These are phyloP conservation scores for Fusarium sp. DNA, from an alignment of 2,329 filamentous ascomycete genomes.

Conservation along the genomic window DNA sequence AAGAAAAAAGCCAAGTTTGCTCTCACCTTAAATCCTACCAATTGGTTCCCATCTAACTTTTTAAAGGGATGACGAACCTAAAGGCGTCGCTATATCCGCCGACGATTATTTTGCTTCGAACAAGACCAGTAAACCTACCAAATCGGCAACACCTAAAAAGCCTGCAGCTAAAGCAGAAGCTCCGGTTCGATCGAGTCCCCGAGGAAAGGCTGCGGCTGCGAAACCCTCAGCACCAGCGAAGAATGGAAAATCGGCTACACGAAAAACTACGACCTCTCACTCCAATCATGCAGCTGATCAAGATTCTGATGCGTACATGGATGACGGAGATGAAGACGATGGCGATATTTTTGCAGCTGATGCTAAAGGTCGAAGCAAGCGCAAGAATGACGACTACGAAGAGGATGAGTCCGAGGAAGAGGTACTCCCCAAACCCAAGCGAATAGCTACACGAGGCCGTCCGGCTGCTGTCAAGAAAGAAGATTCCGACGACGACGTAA, in stretches of 20 bases:
- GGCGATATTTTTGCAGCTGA: constrained; percentile 88
- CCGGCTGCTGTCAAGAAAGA: constrained; percentile 36
- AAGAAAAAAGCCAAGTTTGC: constrained; percentile 68
- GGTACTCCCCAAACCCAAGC: constrained; percentile 69
- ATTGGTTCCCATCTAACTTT: constrained; percentile 8
- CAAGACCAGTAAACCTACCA: constrained; percentile 55
- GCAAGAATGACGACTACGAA: constrained; percentile 78
- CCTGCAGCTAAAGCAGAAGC: constrained; percentile 54
- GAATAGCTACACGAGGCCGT: constrained; percentile 59
- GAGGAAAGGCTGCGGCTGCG: constrained; percentile 55
- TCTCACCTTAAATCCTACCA: not conserved
- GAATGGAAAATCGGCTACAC: constrained; percentile 53
- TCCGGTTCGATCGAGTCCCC: constrained; percentile 65
- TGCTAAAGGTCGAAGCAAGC: constrained; percentile 71
- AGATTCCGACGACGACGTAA: constrained; percentile 41
- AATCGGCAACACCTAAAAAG: constrained; percentile 56
- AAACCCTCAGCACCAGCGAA: constrained; percentile 46
- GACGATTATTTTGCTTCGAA: constrained; percentile 67
- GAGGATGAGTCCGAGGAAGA: constrained; percentile 81
- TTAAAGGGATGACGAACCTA: constrained; percentile 54
- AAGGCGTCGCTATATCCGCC: constrained; percentile 64
- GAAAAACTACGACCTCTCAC: constrained; percentile 55
- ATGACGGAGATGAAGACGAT: constrained; percentile 76
- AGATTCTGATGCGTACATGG: constrained; percentile 68
- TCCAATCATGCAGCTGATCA: constrained; percentile 58